Evolutionary conservation across 116 monocot species (phyloP).

Genomic region (Iris pallida): DNA sequence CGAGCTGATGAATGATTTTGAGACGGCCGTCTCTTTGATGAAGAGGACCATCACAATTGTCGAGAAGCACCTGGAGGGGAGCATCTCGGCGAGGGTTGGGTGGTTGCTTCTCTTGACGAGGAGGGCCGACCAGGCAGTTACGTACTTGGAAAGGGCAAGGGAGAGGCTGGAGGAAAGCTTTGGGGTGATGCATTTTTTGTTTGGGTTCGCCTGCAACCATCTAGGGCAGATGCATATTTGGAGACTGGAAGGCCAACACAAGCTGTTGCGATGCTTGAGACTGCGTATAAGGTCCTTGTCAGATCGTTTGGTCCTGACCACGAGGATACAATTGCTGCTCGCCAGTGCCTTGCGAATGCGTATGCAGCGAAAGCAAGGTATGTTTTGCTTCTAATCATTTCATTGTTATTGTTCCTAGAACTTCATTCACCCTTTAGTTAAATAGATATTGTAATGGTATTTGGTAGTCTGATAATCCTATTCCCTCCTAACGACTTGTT

Average conservation of each 20-base stretch:
- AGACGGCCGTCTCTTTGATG: constrained; percentile 38
- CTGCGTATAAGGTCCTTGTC: constrained; percentile 38
- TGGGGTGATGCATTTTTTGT: constrained; percentile 50
- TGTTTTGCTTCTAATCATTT: too few species aligned
- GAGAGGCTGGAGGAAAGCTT: constrained; percentile 43
- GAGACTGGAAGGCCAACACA: constrained; percentile 26
- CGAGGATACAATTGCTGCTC: constrained; percentile 49
- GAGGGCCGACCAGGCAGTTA: constrained; percentile 35
- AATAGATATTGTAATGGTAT: too few species aligned
- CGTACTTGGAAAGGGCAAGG: constrained; percentile 39
- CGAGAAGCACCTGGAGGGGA: constrained; percentile 35
- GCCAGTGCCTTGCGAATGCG: constrained; percentile 61
- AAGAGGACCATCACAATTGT: constrained; percentile 40
- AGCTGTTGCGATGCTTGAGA: constrained; percentile 29
- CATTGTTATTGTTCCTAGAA: too few species aligned
- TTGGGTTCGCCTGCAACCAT: constrained; percentile 63
- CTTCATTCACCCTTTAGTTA: too few species aligned
- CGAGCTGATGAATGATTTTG: constrained; percentile 56
- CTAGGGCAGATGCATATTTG: constrained; percentile 54
- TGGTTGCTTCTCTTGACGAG: constrained; percentile 52
- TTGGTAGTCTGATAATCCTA: too few species aligned
- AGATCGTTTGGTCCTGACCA: constrained; percentile 30
- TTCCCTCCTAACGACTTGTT: too few species aligned
- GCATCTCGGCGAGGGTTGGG: constrained; percentile 51
- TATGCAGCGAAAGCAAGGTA: constrained; percentile 50